Percentiles rank a stretch among this genome's conserved stretches.
Conservation (phyloP, 345 rosid genomes). For the Syzygium grande region DNA sequence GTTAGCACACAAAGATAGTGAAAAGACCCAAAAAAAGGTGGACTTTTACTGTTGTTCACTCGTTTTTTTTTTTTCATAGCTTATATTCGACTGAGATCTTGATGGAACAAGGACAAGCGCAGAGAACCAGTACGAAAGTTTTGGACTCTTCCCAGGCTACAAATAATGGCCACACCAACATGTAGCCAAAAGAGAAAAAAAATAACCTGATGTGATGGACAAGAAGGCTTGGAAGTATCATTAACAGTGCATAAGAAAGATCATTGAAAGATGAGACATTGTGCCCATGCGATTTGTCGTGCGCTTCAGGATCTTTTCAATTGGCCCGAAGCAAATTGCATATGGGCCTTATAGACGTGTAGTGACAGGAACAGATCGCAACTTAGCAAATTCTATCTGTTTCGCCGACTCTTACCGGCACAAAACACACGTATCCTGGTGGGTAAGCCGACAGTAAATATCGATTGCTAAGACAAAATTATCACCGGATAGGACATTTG, state of each 20-base stretch:
- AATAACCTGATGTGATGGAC: conserved; percentile 11
- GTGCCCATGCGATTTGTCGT: background rate
- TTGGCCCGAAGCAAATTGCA: background rate
- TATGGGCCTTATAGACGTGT: background rate
- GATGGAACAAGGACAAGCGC: conserved; percentile 3
- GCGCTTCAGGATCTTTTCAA: background rate
- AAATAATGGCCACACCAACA: background rate
- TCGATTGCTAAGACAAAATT: too few species aligned
- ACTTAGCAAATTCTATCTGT: background rate
- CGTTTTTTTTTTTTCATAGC: background rate
- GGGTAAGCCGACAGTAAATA: too few species aligned
- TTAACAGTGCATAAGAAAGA: conserved; percentile 1
- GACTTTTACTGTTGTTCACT: background rate
- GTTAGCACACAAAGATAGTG: conserved; percentile 6
- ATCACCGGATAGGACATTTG: too few species aligned
- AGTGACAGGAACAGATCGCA: background rate
- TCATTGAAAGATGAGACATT: background rate
- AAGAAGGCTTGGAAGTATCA: conserved; percentile 7
- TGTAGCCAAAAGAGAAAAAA: conserved; percentile 12
- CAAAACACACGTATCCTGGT: background rate
- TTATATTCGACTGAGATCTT: background rate
- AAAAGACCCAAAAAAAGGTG: conserved; percentile 1
- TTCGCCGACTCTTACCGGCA: background rate
- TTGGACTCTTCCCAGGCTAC: conserved; percentile 17
- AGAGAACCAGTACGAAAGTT: background rate